phyloP scores from a whole-genome alignment of 2,329 filamentous ascomycete genomes.

The Blastomyces percursus region DNA sequence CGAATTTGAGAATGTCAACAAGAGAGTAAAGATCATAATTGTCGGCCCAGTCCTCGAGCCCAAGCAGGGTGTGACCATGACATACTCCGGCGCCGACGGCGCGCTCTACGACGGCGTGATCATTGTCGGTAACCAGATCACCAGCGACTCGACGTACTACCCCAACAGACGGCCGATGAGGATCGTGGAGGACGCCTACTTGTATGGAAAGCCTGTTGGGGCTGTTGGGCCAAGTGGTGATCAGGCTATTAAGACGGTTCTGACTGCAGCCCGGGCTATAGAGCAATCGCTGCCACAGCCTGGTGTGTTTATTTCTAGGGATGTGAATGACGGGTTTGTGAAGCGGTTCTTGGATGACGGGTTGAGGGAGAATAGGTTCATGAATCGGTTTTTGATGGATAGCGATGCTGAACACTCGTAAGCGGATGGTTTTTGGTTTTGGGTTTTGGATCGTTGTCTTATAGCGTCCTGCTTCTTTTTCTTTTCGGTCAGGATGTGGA shows the following conservation, averaged over 20 bases:
- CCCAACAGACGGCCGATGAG: slow-evolving; percentile 53
- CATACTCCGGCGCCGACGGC: slow-evolving; percentile 54
- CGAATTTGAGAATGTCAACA: slow-evolving; percentile 30
- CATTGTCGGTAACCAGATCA: slow-evolving; percentile 38
- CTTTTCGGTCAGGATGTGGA: too few species aligned
- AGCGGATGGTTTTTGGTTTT: too few species aligned
- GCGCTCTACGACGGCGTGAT: slow-evolving; percentile 41
- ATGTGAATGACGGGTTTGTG: slow-evolving; percentile 32
- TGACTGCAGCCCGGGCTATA: not conserved
- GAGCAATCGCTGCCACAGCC: not conserved
- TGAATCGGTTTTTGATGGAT: slow-evolving; percentile 53
- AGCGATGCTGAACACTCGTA: too few species aligned
- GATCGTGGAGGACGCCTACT: slow-evolving; percentile 52
- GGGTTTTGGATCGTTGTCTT: not conserved
- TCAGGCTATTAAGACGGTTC: slow-evolving; percentile 31
- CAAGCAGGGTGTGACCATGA: slow-evolving; percentile 41
- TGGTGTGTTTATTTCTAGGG: slow-evolving; percentile 27
- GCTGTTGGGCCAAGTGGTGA: slow-evolving; percentile 41
- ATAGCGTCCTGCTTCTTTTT: too few species aligned
- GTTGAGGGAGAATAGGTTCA: slow-evolving; percentile 54
- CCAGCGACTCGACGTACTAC: slow-evolving; percentile 40
- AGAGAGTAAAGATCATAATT: slow-evolving; percentile 47
- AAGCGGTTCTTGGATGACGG: slow-evolving; percentile 43
- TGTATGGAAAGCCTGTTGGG: slow-evolving; percentile 60
- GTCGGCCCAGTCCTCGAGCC: slow-evolving; percentile 47